Evolutionary conservation across 345 rosid genomes (phyloP), one percentile per base, ranked within the genome.

Genomic region (Viola odorata): DNA sequence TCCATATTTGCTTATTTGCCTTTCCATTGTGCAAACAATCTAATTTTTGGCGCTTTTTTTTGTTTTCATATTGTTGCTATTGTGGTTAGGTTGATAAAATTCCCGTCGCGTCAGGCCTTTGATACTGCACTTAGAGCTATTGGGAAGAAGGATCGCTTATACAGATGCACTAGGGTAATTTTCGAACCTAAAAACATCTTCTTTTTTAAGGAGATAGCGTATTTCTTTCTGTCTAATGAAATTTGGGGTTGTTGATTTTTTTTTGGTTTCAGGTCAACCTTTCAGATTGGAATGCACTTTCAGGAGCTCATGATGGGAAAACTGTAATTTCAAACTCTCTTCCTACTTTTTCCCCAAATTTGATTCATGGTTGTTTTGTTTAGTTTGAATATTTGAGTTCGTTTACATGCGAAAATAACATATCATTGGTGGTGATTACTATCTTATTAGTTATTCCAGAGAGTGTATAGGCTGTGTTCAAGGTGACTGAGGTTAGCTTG

Each of bases 91-190:
- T 50, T 73, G 75, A 62, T 91, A 66, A 81, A 78, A 62, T 84
- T 91, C 57, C 67, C 80, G 23, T 79, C 91, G 37, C 69, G 61
- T 40, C 3, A 47, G 15, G 78, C 77, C 1, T 83, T 61, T 57
- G 70, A 77, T 62, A 71, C 38, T 54, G 96, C 89, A 3, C 3
- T 59, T 45, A 75, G 53, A 77, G 53, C 45, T 8, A 73, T 86
- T 9, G 7, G 42, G 0, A 84, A 13, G 80, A 82, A 75, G 48
- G 88, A 85, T 51, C 81, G 82, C 64, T 12, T 84, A 0, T 77
- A 77, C 78, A 81, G 8, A 69, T 68, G 86, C 69, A 91, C 83
- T 36, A 86, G 45, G 89, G 97, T 84, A 74, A 74, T 68, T 51
- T 44, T 44, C 47, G 7, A 11, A 36, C 32, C 1, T 23, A 23